phyloP scores from a whole-genome alignment of 2,329 filamentous ascomycete genomes.

The Botrytis porri region DNA sequence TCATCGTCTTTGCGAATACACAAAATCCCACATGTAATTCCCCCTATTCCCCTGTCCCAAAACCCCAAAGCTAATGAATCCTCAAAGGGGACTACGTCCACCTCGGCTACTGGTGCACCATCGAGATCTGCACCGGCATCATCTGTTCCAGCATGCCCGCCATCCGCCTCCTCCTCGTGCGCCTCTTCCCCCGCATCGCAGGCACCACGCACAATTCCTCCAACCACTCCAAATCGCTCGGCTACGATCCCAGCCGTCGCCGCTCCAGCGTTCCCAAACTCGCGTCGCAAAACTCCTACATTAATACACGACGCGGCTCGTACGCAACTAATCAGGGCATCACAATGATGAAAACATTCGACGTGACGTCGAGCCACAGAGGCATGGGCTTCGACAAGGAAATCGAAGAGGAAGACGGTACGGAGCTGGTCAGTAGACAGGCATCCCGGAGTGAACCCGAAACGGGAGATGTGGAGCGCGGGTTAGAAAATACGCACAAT shows the following conservation, averaged over 20 bases:
- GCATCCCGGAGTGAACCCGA: background rate
- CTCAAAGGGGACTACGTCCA: slow-evolving; percentile 24
- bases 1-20: slow-evolving; percentile 10
- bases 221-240: background rate
- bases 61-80: background rate
- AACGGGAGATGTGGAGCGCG: background rate
- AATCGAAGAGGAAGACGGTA: background rate
- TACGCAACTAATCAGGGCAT: background rate
- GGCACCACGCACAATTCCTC: background rate
- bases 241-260: background rate
- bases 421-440: background rate
- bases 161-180: slow-evolving; percentile 16
- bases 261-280: background rate
- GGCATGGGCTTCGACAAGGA: background rate
- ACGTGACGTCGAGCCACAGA: background rate
- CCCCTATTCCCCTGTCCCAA: background rate
- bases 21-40: slow-evolving; percentile 15
- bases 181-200: background rate
- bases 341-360: background rate
- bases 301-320: background rate
- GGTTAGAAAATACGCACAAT: background rate
- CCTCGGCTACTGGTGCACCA: slow-evolving; percentile 28
- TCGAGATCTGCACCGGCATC: slow-evolving; percentile 29
- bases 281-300: background rate
- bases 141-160: slow-evolving; percentile 29